Evolutionary conservation across 2,329 filamentous ascomycete genomes (phyloP).

Genomic region (Ploettnerulaceae sp.): DNA sequence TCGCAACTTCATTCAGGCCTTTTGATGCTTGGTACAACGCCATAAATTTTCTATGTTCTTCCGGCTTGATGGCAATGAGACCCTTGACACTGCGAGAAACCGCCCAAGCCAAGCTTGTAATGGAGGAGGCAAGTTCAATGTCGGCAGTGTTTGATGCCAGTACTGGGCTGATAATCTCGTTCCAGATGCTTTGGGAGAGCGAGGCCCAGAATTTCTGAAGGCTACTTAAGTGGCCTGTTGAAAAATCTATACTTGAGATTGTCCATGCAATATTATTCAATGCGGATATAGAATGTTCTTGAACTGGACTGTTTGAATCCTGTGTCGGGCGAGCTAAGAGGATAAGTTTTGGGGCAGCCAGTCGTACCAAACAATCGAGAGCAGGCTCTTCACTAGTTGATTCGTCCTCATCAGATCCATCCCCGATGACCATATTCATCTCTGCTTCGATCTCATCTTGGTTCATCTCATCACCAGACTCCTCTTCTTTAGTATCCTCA

Average conservation of each 20-base stretch:
- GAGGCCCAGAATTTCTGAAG: slow-evolving; percentile 52
- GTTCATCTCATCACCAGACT: slow-evolving; percentile 44
- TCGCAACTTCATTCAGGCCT: slow-evolving; percentile 29
- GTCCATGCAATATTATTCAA: slow-evolving; percentile 67
- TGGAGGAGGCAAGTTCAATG: slow-evolving; percentile 54
- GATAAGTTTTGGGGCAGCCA: slow-evolving; percentile 31
- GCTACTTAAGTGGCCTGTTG: slow-evolving; percentile 44
- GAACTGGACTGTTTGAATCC: slow-evolving; percentile 40
- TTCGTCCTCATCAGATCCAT: slow-evolving; percentile 38
- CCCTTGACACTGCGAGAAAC: slow-evolving; percentile 52
- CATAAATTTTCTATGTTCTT: slow-evolving; percentile 60
- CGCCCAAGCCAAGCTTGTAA: slow-evolving; percentile 63
- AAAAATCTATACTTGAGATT: slow-evolving; percentile 56
- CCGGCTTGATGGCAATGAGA: slow-evolving; percentile 43
- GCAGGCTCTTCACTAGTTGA: slow-evolving; percentile 27
- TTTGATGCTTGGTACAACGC: slow-evolving; percentile 58
- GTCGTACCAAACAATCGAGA: slow-evolving; percentile 30
- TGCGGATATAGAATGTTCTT: slow-evolving; percentile 51
- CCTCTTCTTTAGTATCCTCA: slow-evolving; percentile 39
- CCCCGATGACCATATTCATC: slow-evolving; percentile 58
- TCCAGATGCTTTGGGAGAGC: slow-evolving; percentile 52
- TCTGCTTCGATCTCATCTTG: slow-evolving; percentile 56
- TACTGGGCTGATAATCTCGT: slow-evolving; percentile 49
- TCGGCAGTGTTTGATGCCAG: slow-evolving; percentile 58
- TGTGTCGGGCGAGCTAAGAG: slow-evolving; percentile 17